Evolutionary conservation across 768 basidiomycete genomes (phyloP), one percentile per base, ranked within the genome.

Genomic region (Lentinula lateritia): DNA sequence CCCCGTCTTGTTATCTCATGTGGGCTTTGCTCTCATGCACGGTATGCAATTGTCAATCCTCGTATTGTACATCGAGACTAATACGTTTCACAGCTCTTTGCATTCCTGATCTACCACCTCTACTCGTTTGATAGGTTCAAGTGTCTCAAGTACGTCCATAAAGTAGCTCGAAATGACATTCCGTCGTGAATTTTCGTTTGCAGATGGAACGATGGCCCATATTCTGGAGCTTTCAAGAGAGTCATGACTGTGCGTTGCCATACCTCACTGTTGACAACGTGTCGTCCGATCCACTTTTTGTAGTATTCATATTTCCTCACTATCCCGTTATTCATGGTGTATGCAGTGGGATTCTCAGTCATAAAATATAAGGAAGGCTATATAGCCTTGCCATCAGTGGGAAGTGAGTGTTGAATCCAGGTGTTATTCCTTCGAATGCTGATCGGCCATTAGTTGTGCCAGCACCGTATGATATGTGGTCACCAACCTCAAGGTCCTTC

Each of bases 121-220:
- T 92, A 88, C 86, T 86, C 86, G 5, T 93, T 89, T 68, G 91
- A 93, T 69, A 79, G 81, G 60, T 93, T 93, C 77, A 82, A 79
- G 66, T 92, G 89, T 69, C 69, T 92, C 59, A 85, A 68, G 88
- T 88, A 62, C 65, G 82, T 48, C 18, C 1, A 10, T 12, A 18
- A 58, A 38, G 41, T 61, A 15, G 63, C 35, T 23, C 18, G 18
- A 20, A 45, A 35, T 23, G 16, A 18, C 43, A 28, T 38, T 20
- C 28, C n/a, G 39, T 39, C 2, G 38, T 39, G 28, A 28, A 28
- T 3, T 2, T 28, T 13, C 13, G 3, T 39, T 58, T 52, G 34
- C 63, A 90, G 89, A 69, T 91, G 89, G 88, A 83, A 86, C 66
- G 81, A 80, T 32, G 88, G 86, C 1, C 79, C 81, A 2, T 72